Evolutionary conservation across 1,284 basidiomycete genomes (phyloP).

Genomic region (Cutaneotrichosporon mucoides): DNA sequence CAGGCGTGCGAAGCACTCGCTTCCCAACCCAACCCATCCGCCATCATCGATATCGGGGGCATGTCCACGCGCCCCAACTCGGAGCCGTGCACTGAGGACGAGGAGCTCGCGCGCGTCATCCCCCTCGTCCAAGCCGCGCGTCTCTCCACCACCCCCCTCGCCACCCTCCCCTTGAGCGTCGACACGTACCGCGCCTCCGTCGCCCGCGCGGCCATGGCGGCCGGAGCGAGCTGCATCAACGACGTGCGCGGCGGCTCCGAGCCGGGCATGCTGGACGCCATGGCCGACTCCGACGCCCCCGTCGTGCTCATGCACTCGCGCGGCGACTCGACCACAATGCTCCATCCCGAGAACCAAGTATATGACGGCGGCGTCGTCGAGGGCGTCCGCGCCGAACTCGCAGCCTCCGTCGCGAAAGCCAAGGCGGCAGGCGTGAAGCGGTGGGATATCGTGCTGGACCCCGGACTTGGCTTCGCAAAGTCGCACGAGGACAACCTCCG

Average conservation of each 20-base stretch:
- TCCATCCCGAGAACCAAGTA: slow-evolving; percentile 62
- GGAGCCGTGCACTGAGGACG: slow-evolving; percentile 61
- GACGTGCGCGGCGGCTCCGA: slow-evolving; percentile 76
- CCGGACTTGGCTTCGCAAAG: slow-evolving; percentile 95
- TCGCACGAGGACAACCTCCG: slow-evolving; percentile 68
- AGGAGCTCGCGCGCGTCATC: slow-evolving; percentile 71
- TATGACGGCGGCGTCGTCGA: slow-evolving; percentile 62
- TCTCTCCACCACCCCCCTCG: slow-evolving; percentile 24
- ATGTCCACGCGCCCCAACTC: slow-evolving; percentile 82
- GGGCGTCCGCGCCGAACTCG: slow-evolving; percentile 72
- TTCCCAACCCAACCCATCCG: slow-evolving; percentile 43
- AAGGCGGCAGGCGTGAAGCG: slow-evolving; percentile 74
- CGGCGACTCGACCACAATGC: slow-evolving; percentile 60
- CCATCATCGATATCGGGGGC: slow-evolving; percentile 89
- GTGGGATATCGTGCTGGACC: slow-evolving; percentile 90
- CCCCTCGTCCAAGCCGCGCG: slow-evolving; percentile 59
- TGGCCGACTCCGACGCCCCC: slow-evolving; percentile 58
- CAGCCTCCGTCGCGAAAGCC: slow-evolving; percentile 63
- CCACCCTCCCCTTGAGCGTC: slow-evolving; percentile 66
- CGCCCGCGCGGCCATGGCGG: slow-evolving; percentile 68
- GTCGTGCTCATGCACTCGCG: slow-evolving; percentile 94
- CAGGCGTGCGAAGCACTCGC: slow-evolving; percentile 24
- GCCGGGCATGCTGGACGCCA: slow-evolving; percentile 62
- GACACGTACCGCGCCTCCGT: slow-evolving; percentile 90
- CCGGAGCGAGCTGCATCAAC: slow-evolving; percentile 91